phyloP scores from a whole-genome alignment of 192 early-diverging fungal genomes.

The Helicostylum pulchrum region DNA sequence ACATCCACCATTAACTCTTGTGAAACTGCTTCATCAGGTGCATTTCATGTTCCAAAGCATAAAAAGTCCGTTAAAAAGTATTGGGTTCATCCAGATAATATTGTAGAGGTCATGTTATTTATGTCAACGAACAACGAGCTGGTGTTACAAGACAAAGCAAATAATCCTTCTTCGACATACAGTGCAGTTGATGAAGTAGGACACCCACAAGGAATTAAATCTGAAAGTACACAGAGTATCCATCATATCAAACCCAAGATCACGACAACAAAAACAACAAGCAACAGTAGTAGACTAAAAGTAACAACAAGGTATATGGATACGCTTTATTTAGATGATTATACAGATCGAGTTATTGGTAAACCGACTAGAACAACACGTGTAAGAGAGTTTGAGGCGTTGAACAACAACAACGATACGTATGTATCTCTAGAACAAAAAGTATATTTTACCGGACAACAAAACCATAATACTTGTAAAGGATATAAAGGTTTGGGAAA shows the following conservation, averaged over 20 bases:
- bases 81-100: constrained; percentile 19
- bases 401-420: not conserved
- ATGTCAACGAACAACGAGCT: not conserved
- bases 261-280: not conserved
- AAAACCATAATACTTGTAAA: not conserved
- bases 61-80: not conserved
- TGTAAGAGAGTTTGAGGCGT: not conserved
- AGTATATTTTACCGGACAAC: not conserved
- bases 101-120: constrained; percentile 16
- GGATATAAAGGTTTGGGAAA: constrained; percentile 7
- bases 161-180: not conserved
- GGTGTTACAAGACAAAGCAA: constrained; percentile 3
- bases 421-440: constrained; percentile 10
- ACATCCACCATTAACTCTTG: not conserved
- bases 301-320: constrained; percentile 12
- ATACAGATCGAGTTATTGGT: constrained; percentile 6
- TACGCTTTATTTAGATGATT: not conserved
- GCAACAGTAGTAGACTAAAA: not conserved
- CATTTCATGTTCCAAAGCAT: not conserved
- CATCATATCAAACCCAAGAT: not conserved
- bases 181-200: constrained; percentile 7
- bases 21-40: constrained; percentile 14
- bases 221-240: not conserved
- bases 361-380: constrained; percentile 3
- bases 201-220: constrained; percentile 6